These are phyloP conservation scores for Posidonia australis DNA, from an alignment of 106 monocot genomes.

Conservation along the genomic window DNA sequence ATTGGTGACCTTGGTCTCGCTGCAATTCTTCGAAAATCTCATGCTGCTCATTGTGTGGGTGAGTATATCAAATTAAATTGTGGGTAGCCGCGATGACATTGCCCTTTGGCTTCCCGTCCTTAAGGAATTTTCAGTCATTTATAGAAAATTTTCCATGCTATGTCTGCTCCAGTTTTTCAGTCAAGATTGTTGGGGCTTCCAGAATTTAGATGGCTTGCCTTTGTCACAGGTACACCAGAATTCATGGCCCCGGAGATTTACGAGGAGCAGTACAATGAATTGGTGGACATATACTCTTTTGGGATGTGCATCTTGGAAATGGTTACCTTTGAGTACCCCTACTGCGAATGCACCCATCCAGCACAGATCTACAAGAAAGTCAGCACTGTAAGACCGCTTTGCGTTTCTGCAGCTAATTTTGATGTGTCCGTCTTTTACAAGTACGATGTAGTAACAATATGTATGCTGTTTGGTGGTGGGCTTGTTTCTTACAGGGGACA, in stretches of 20 bases:
- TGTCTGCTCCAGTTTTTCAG: background rate
- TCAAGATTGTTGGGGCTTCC: background rate
- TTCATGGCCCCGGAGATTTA: constrained; percentile 99
- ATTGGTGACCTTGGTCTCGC: constrained; percentile 97
- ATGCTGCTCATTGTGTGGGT: constrained; percentile 83
- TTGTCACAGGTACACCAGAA: constrained; percentile 65
- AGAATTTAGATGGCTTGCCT: background rate
- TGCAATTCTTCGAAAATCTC: constrained; percentile 80
- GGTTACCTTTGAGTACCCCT: constrained; percentile 92
- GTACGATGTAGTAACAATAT: background rate
- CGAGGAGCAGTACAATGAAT: constrained; percentile 87
- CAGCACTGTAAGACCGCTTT: constrained; percentile 29
- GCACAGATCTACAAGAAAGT: constrained; percentile 97
- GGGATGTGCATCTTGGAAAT: constrained; percentile 96
- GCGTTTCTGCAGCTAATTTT: background rate
- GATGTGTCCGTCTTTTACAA: background rate
- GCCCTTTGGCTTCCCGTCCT: background rate
- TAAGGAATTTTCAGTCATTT: background rate
- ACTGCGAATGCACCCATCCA: constrained; percentile 86
- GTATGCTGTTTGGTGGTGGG: background rate
- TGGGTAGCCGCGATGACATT: background rate
- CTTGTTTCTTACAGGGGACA: constrained; percentile 38
- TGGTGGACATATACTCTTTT: constrained; percentile 92
- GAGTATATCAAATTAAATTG: constrained; percentile 1
- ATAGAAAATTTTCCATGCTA: background rate